Evolutionary conservation across 2,329 filamentous ascomycete species (phyloP).

Genomic region (Cladosporium sp.): DNA sequence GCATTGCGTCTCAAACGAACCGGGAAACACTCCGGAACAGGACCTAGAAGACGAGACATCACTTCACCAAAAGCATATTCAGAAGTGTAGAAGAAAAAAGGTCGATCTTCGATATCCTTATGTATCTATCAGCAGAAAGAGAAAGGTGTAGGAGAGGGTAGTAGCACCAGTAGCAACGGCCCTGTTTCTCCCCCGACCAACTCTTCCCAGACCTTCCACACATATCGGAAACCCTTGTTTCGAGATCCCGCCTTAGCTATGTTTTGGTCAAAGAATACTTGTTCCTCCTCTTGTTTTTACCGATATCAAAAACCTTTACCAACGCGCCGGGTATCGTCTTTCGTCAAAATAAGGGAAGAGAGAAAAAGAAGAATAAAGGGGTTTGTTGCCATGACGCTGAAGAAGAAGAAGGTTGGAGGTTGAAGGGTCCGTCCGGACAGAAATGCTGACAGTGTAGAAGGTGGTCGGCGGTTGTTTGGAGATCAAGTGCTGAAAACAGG

Average conservation of each 20-base stretch:
- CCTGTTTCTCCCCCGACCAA: not conserved
- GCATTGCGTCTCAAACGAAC: not conserved
- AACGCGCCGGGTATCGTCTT: conserved; percentile 22
- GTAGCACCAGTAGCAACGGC: not conserved
- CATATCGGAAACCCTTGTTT: not conserved
- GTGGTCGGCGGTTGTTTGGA: not conserved
- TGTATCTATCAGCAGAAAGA: not conserved
- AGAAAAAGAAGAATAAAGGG: not conserved
- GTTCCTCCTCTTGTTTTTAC: not conserved
- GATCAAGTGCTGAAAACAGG: conserved; percentile 44
- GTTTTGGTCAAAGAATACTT: not conserved
- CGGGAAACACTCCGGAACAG: no score
- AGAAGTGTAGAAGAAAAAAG: not conserved
- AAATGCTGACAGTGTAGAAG: not conserved
- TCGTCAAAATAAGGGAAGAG: conserved; percentile 10
- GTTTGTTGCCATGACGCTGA: not conserved
- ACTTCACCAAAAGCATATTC: not conserved
- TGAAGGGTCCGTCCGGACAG: not conserved
- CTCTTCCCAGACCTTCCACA: not conserved
- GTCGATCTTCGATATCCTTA: not conserved
- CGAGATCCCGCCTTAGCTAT: not conserved
- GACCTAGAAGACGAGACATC: not conserved
- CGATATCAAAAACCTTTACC: not conserved
- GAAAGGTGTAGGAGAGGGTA: not conserved
- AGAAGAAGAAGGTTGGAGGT: not conserved